A percentile compares a stretch with the other conserved stretches of the same genome.
Evolutionary conservation across 164 flowering plant genomes (phyloP).

Genomic region (Vitis cinerea): DNA sequence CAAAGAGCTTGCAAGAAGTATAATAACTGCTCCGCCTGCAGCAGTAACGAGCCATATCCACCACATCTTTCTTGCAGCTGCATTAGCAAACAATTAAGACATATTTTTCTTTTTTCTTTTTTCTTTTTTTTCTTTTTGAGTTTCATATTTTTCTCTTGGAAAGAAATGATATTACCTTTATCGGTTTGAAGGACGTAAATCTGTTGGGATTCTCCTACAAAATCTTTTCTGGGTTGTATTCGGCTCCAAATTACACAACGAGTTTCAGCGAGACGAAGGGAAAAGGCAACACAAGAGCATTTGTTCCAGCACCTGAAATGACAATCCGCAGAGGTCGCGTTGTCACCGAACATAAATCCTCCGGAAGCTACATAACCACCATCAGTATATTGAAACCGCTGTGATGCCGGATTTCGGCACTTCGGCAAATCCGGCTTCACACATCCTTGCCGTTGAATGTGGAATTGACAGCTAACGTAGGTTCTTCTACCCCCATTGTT

Average conservation of each 20-base stretch:
- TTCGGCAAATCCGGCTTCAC: constrained; percentile 5
- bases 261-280: not conserved
- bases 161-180: not conserved
- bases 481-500: no score
- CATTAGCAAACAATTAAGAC: no score
- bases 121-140: no score
- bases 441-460: not conserved
- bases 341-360: not conserved
- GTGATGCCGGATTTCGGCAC: constrained; percentile 1
- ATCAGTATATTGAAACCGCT: not conserved
- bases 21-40: not conserved
- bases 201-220: not conserved
- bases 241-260: constrained; percentile 20
- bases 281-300: constrained; percentile 29
- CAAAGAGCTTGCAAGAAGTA: not conserved
- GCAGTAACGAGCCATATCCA: constrained; percentile 7
- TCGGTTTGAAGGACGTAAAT: not conserved
- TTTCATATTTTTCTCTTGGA: no score
- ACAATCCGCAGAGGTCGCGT: constrained; percentile 14
- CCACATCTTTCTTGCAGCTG: constrained; percentile 5
- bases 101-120: no score
- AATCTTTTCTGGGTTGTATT: not conserved
- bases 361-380: not conserved
- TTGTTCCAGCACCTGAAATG: constrained; percentile 10
- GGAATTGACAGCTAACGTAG: no score